Conservation (phyloP, 2,329 filamentous ascomycete species). For the Botrytis squamosa region DNA sequence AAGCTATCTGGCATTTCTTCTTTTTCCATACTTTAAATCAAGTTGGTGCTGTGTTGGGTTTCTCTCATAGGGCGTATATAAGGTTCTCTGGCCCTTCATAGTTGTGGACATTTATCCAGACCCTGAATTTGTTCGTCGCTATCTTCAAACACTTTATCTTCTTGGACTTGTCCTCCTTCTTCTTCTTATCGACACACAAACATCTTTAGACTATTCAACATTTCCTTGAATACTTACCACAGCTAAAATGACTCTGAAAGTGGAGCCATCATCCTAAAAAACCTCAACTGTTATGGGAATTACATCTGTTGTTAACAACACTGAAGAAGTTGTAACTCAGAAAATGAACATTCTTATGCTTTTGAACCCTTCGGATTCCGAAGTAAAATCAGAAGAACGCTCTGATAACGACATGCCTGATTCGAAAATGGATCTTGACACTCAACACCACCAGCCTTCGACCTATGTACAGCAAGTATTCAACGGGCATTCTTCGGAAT, state of each 20-base stretch:
- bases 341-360: conserved; percentile 16
- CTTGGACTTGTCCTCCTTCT: not conserved
- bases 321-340: not conserved
- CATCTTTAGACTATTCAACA: not conserved
- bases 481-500: not conserved
- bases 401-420: not conserved
- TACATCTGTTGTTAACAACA: conserved; percentile 4
- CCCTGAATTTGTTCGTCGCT: not conserved
- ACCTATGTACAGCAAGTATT: not conserved
- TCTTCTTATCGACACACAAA: not conserved
- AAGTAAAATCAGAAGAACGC: not conserved
- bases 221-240: not conserved
- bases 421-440: not conserved
- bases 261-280: not conserved
- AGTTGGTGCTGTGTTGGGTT: conserved; percentile 16
- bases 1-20: conserved; percentile 11
- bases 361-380: not conserved
- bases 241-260: not conserved
- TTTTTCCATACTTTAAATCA: not conserved
- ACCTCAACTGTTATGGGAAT: conserved; percentile 14
- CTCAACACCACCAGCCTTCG: conserved; percentile 5
- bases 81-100: not conserved
- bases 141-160: not conserved
- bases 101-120: not conserved
- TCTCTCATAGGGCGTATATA: conserved; percentile 5